phyloP scores from a whole-genome alignment of 768 basidiomycete genomes.

The Auriculariales sp. region DNA sequence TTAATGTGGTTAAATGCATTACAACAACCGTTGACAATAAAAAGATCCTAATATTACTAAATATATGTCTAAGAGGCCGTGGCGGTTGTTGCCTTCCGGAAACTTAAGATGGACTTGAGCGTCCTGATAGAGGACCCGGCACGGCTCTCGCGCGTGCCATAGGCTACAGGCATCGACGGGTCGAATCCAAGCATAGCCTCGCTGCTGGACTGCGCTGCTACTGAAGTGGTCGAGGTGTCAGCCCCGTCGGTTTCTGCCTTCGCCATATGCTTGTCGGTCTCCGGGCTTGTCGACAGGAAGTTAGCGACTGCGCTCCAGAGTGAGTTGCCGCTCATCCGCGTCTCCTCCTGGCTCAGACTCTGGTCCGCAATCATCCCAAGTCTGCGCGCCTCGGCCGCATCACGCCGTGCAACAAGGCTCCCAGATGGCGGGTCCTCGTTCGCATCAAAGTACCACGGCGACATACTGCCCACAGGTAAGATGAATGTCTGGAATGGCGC shows the following conservation, averaged over 20 bases:
- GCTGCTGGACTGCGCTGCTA: too few relatives aligned
- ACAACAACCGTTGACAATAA: too few relatives aligned
- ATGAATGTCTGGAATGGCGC: constrained; percentile 16
- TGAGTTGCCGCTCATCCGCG: constrained; percentile 47
- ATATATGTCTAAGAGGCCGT: too few relatives aligned
- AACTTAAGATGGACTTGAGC: too few relatives aligned
- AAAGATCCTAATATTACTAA: too few relatives aligned
- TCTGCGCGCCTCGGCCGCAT: constrained; percentile 65
- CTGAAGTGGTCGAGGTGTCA: not conserved
- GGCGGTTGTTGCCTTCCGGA: too few relatives aligned
- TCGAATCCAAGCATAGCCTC: too few relatives aligned
- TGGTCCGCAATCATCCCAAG: constrained; percentile 64
- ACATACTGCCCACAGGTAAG: constrained; percentile 51
- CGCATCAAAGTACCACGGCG: constrained; percentile 75
- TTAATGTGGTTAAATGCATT: too few relatives aligned
- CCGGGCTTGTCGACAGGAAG: constrained; percentile 41
- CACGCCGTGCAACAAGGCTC: constrained; percentile 79
- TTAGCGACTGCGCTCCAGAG: constrained; percentile 57
- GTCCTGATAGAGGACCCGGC: too few relatives aligned
- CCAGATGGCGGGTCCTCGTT: constrained; percentile 79
- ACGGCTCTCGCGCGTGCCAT: too few relatives aligned
- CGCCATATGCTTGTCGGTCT: constrained; percentile 21
- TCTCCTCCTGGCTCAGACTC: constrained; percentile 42
- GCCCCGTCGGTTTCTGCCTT: not conserved
- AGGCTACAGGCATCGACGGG: too few relatives aligned